Percentiles rank a stretch among this genome's conserved stretches.
Conservation (phyloP, 768 basidiomycete genomes). For the Arthromyces matolae region DNA sequence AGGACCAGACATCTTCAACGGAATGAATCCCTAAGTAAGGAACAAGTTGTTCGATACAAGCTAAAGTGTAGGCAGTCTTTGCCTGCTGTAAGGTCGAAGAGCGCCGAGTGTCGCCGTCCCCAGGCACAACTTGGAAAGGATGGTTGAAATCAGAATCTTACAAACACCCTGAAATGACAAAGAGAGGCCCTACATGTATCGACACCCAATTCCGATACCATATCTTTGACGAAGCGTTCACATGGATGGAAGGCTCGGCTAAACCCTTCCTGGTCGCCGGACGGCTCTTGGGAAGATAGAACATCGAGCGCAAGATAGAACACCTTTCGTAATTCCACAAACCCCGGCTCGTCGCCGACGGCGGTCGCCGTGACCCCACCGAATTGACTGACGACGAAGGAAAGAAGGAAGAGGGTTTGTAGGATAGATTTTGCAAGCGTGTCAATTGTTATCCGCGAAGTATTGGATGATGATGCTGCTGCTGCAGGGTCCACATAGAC, state of each 20-base stretch:
- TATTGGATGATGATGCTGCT: conserved; percentile 14
- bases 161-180: neutral
- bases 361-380: conserved; percentile 62
- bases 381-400: conserved; percentile 77
- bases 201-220: conserved; percentile 12
- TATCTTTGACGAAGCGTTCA: conserved; percentile 28
- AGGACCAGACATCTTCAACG: conserved; percentile 55
- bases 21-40: conserved; percentile 50
- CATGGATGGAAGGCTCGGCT: conserved; percentile 28
- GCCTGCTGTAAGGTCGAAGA: conserved; percentile 23
- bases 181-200: conserved; percentile 15
- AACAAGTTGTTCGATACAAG: conserved; percentile 76
- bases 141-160: conserved; percentile 1
- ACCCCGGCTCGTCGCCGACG: conserved; percentile 41
- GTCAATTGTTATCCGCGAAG: conserved; percentile 12
- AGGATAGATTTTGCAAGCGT: conserved; percentile 53
- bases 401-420: conserved; percentile 58
- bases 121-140: conserved; percentile 9
- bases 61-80: conserved; percentile 62
- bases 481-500: conserved; percentile 49
- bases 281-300: conserved; percentile 35
- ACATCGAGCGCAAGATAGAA: conserved; percentile 80
- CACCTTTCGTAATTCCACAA: conserved; percentile 67
- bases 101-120: neutral
- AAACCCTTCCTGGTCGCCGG: conserved; percentile 20